Evolutionary conservation across 192 early-diverging fungal species (phyloP).

Genomic region (Phycomyces blakesleeanus): DNA sequence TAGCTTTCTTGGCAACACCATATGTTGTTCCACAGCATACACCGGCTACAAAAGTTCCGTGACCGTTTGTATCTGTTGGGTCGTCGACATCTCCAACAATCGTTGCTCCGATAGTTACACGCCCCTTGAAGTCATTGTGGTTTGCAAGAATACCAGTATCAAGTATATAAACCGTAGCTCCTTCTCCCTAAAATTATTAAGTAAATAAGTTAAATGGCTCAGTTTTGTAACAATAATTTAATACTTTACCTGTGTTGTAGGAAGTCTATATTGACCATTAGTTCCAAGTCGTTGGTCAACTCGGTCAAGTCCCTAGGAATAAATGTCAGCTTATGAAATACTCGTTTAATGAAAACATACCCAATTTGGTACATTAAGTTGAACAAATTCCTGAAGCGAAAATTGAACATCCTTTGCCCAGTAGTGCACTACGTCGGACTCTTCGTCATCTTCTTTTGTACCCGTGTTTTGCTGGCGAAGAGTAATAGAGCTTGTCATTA

Average conservation of each 20-base stretch:
- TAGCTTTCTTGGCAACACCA: constrained; percentile 56
- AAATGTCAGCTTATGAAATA: constrained; percentile 1
- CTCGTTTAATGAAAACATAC: constrained; percentile 6
- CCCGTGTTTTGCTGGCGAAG: neutral
- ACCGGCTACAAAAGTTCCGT: constrained; percentile 61
- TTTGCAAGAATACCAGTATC: constrained; percentile 67
- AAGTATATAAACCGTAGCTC: constrained; percentile 89
- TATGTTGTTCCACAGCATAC: constrained; percentile 49
- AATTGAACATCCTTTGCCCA: constrained; percentile 29
- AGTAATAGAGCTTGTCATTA: neutral
- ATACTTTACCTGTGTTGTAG: constrained; percentile 13
- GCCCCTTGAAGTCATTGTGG: constrained; percentile 48
- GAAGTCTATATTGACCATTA: constrained; percentile 26
- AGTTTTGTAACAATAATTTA: neutral
- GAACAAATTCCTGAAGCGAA: constrained; percentile 29
- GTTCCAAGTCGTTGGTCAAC: constrained; percentile 33
- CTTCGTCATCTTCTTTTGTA: neutral
- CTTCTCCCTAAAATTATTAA: constrained; percentile 54
- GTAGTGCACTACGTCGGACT: constrained; percentile 23
- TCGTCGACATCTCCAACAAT: constrained; percentile 36
- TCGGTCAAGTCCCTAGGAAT: constrained; percentile 25
- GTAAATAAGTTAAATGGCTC: neutral
- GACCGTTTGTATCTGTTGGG: constrained; percentile 44
- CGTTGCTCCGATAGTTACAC: constrained; percentile 41
- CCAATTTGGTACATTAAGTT: constrained; percentile 28